A percentile compares a stretch with the other conserved stretches of the same genome.
phyloP scores from a whole-genome alignment of 768 basidiomycete species.

The Pleurotus giganteus region DNA sequence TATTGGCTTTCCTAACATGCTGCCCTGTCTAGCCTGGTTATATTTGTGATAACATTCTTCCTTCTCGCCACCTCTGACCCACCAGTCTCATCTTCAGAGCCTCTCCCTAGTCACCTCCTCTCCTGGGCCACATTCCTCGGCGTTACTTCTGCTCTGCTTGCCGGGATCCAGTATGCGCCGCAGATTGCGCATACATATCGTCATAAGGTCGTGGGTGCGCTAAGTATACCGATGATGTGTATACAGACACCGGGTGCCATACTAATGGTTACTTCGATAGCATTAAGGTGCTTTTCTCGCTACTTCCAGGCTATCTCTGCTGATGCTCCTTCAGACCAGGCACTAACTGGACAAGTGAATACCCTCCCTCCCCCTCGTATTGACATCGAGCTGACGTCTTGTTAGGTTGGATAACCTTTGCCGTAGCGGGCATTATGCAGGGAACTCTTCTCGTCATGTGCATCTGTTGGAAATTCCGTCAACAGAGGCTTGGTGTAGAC shows the following conservation, averaged over 20 bases:
- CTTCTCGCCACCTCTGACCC: constrained; percentile 47
- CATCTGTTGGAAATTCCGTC: constrained; percentile 78
- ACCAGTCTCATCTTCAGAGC: constrained; percentile 30
- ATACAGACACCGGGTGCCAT: constrained; percentile 91
- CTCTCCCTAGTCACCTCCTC: constrained; percentile 29
- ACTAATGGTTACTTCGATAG: constrained; percentile 84
- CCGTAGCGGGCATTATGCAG: constrained; percentile 84
- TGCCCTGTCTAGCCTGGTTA: constrained; percentile 43
- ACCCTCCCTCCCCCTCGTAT: not conserved
- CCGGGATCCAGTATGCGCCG: constrained; percentile 84
- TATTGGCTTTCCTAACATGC: not conserved
- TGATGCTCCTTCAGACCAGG: constrained; percentile 48
- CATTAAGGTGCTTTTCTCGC: constrained; percentile 48
- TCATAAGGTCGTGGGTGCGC: constrained; percentile 80
- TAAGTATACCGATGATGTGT: constrained; percentile 94
- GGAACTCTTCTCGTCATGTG: constrained; percentile 82
- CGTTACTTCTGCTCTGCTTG: constrained; percentile 72
- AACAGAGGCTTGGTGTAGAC: constrained; percentile 72
- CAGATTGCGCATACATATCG: constrained; percentile 81
- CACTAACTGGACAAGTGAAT: constrained; percentile 82
- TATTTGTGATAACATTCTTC: constrained; percentile 58
- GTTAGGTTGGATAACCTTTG: constrained; percentile 77
- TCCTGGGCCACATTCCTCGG: constrained; percentile 88
- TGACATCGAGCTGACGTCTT: not conserved
- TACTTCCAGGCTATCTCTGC: not conserved